Base-by-base conservation (phyloP, 441 rosid species). In the Erodium moschatum region DNA sequence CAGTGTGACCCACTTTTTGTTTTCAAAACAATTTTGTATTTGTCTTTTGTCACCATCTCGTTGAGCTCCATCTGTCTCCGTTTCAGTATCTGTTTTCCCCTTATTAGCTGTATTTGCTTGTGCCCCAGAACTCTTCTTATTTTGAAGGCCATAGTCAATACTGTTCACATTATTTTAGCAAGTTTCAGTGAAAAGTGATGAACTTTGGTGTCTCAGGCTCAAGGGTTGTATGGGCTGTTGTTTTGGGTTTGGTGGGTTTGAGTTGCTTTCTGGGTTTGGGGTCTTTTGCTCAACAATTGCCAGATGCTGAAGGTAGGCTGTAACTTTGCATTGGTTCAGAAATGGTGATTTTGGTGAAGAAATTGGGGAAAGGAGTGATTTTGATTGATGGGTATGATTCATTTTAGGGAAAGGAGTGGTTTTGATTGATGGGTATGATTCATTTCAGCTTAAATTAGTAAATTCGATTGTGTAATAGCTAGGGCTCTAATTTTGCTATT, bases 221-320 rank as follows among this genome's bases (percentile, higher is more conserved):
- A 15, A 54, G 62, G 62, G 62, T 7, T 18, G 9, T 56, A 12
- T 7, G 62, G 62, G 12, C 16, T 8, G 24, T 6, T 16, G 62
- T 56, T 56, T 20, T 56, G 20, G 24, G 21, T 20, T 56, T 56
- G 20, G 20, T 7, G 62, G 61, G 61, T 54, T 54, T 54, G 61
- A 7, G 9, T 6, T 54, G 61, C 20, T 54, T 54, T 54, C 18
- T 18, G 27, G 62, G 62, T 56, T 56, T 56, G 16, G 62, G 24
- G 20, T 56, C 62, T 56, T 19, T 56, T 56, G 62, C 62, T 56
- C 62, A 56, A 18, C 27, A 18, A 8, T 56, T 56, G 62, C 62
- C 62, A 19, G 21, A 19, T 56, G 27, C 6, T 0, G 62, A 56
- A 56, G 62, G 62, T 56, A 56, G 4, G 62, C 10, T 56, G 20